Conservation (phyloP, 2,329 filamentous ascomycete genomes). For the Aschersonia sp. region DNA sequence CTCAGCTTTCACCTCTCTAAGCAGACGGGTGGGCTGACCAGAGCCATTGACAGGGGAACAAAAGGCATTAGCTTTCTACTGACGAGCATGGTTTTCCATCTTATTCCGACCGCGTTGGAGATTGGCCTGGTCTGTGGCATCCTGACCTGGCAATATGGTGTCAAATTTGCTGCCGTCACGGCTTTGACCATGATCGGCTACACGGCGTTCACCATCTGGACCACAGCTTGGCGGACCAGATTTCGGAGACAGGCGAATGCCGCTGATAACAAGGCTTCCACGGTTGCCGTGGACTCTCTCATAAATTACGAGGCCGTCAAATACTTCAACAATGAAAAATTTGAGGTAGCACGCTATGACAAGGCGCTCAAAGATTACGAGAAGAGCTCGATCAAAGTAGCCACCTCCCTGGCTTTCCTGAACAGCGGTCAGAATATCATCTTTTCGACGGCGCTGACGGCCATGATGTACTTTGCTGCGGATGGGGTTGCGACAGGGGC, state of each 20-base stretch:
- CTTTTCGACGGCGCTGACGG: slow-evolving; percentile 83
- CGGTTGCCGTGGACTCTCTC: slow-evolving; percentile 86
- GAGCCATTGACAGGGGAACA: slow-evolving; percentile 90
- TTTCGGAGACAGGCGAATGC: slow-evolving; percentile 92
- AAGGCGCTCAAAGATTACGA: slow-evolving; percentile 76
- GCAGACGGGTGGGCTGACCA: slow-evolving; percentile 85
- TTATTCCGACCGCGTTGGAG: slow-evolving; percentile 84
- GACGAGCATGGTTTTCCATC: slow-evolving; percentile 97
- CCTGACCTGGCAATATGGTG: slow-evolving; percentile 88
- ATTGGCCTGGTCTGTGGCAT: slow-evolving; percentile 95
- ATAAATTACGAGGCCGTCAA: slow-evolving; percentile 99
- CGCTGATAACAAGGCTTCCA: slow-evolving; percentile 89
- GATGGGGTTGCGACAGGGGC: slow-evolving; percentile 71
- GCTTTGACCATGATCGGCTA: slow-evolving; percentile 85
- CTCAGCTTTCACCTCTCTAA: slow-evolving; percentile 87
- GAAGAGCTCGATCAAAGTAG: slow-evolving; percentile 90
- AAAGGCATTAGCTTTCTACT: slow-evolving; percentile 97
- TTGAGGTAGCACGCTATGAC: slow-evolving; percentile 84
- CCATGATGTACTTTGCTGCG: slow-evolving; percentile 96
- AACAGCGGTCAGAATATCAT: slow-evolving; percentile 96
- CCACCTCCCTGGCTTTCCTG: slow-evolving; percentile 80
- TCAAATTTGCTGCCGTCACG: slow-evolving; percentile 83
- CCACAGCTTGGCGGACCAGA: slow-evolving; percentile 93
- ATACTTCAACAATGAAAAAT: slow-evolving; percentile 98
- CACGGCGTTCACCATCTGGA: slow-evolving; percentile 91